Conservation (phyloP, 306 rosid species). For the Medicago lupulina region DNA sequence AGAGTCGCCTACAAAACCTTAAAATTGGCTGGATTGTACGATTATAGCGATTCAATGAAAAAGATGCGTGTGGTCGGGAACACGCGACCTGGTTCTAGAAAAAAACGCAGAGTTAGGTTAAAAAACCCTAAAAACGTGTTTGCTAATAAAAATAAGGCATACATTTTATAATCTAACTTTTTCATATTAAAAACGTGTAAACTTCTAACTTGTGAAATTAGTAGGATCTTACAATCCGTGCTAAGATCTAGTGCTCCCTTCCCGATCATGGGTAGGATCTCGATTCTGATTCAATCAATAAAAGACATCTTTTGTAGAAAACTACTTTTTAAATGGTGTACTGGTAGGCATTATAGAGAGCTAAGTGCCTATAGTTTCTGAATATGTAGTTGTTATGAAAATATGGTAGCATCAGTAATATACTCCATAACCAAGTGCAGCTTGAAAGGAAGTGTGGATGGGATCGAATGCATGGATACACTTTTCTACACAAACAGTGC, state of each 20-base stretch:
- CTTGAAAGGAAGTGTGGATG: neutral
- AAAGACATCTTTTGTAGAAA: neutral
- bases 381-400: neutral
- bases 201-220: neutral
- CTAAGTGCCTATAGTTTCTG: neutral
- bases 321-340: neutral
- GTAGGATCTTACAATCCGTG: neutral
- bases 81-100: neutral
- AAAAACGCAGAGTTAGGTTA: neutral
- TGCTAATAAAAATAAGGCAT: neutral
- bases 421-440: constrained; percentile 5
- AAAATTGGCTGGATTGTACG: neutral
- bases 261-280: neutral
- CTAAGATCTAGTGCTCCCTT: neutral
- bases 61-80: neutral
- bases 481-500: neutral
- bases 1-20: neutral
- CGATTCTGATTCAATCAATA: neutral
- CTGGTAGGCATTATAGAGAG: neutral
- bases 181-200: neutral
- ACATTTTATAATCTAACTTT: neutral
- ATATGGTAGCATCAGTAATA: constrained; percentile 11
- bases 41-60: neutral
- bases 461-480: neutral
- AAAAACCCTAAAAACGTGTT: neutral